Conservation (phyloP, 1,284 basidiomycete species). For the Tausonia pullulans region DNA sequence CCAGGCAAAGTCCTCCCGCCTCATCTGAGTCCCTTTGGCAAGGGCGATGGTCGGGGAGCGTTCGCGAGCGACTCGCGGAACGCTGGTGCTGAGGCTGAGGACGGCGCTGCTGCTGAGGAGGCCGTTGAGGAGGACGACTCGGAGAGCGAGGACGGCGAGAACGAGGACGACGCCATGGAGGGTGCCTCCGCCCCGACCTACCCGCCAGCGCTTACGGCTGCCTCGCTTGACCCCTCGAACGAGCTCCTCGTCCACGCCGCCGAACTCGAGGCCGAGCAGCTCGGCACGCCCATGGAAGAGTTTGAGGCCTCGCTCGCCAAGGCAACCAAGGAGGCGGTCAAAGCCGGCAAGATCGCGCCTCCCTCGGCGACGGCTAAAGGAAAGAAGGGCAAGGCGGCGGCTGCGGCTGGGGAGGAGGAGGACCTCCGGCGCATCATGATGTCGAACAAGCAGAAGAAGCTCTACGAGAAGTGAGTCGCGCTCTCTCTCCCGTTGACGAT, state of each 20-base stretch:
- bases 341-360: slow-evolving; percentile 14
- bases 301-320: slow-evolving; percentile 74
- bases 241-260: slow-evolving; percentile 67
- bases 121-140: slow-evolving; percentile 30
- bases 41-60: slow-evolving; percentile 60
- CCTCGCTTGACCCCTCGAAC: slow-evolving; percentile 49
- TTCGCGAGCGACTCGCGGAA: slow-evolving; percentile 36
- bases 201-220: slow-evolving; percentile 43
- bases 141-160: slow-evolving; percentile 30
- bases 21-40: slow-evolving; percentile 91
- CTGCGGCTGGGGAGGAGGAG: slow-evolving; percentile 34
- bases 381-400: slow-evolving; percentile 33
- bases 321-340: slow-evolving; percentile 37
- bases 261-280: slow-evolving; percentile 85
- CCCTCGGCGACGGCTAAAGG: slow-evolving; percentile 19
- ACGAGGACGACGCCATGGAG: slow-evolving; percentile 27
- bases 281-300: slow-evolving; percentile 67
- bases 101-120: slow-evolving; percentile 28
- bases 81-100: slow-evolving; percentile 25
- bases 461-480: slow-evolving; percentile 60
- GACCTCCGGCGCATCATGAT: slow-evolving; percentile 98
- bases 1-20: slow-evolving; percentile 85
- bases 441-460: slow-evolving; percentile 90
- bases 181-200: slow-evolving; percentile 21
- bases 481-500: not conserved